Evolutionary conservation across 1,284 basidiomycete species (phyloP).

Genomic region (Rhodotorula sp.): DNA sequence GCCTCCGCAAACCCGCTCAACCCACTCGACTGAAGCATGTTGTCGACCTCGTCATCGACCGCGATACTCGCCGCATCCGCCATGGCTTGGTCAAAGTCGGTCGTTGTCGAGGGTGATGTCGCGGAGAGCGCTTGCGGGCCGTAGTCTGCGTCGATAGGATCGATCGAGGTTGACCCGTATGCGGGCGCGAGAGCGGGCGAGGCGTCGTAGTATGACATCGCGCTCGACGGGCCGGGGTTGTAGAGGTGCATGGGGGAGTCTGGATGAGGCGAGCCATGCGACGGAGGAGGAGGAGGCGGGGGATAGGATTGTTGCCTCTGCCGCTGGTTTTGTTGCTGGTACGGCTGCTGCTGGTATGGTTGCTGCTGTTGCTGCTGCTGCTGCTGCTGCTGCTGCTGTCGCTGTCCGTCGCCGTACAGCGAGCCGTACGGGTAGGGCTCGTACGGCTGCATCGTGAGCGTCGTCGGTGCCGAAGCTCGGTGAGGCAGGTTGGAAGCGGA

Average conservation of each 20-base stretch:
- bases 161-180: background rate
- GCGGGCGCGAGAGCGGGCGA: background rate
- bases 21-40: slow-evolving; percentile 12
- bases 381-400: background rate
- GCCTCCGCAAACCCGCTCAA: slow-evolving; percentile 4
- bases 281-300: background rate
- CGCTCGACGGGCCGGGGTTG: background rate
- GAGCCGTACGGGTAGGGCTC: background rate
- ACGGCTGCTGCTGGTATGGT: background rate
- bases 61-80: background rate
- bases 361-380: background rate
- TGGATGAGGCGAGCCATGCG: background rate
- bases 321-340: background rate
- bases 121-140: slow-evolving; percentile 10
- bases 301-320: slow-evolving; percentile 6
- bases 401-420: background rate
- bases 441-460: background rate
- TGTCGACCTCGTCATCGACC: slow-evolving; percentile 3
- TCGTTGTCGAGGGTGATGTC: background rate
- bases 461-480: too few species aligned
- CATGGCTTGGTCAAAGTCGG: background rate
- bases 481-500: too few species aligned
- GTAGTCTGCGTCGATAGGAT: slow-evolving; percentile 14
- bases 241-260: background rate
- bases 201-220: background rate